phyloP scores from a whole-genome alignment of 1,284 basidiomycete species.

The Marasmius sp. region DNA sequence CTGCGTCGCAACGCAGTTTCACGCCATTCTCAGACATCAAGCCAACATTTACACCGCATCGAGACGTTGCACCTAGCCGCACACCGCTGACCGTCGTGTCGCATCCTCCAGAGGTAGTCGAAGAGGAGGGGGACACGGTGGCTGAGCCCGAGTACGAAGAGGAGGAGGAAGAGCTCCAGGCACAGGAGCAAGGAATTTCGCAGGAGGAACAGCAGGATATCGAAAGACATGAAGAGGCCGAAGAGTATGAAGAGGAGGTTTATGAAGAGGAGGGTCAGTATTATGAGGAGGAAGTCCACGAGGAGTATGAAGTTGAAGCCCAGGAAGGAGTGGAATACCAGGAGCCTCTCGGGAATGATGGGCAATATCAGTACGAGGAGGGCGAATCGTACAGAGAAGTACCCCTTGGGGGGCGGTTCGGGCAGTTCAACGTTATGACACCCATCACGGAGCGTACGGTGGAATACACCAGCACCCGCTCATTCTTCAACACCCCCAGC shows the following conservation, averaged over 20 bases:
- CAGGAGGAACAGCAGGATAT: constrained; percentile 1
- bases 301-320: constrained; percentile 31
- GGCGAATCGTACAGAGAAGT: constrained; percentile 42
- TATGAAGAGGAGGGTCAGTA: constrained; percentile 20
- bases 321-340: constrained; percentile 29
- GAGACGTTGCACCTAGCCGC: constrained; percentile 21
- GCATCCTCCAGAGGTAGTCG: neutral
- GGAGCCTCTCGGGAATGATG: constrained; percentile 14
- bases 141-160: neutral
- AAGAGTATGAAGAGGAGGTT: constrained; percentile 14
- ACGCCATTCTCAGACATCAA: constrained; percentile 45
- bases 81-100: neutral
- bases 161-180: constrained; percentile 15
- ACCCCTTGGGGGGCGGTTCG: constrained; percentile 73
- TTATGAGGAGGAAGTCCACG: constrained; percentile 23
- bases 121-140: constrained; percentile 17
- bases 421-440: constrained; percentile 86
- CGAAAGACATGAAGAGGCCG: constrained; percentile 1
- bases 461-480: constrained; percentile 74
- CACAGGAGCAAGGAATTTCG: constrained; percentile 23
- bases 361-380: constrained; percentile 38
- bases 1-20: constrained; percentile 28
- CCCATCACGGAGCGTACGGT: constrained; percentile 92
- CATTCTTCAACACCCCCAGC: constrained; percentile 41
- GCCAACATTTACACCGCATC: constrained; percentile 40